These are phyloP conservation scores for Clavispora phyllophila DNA, from an alignment of 805 yeast species.

Conservation along the genomic window DNA sequence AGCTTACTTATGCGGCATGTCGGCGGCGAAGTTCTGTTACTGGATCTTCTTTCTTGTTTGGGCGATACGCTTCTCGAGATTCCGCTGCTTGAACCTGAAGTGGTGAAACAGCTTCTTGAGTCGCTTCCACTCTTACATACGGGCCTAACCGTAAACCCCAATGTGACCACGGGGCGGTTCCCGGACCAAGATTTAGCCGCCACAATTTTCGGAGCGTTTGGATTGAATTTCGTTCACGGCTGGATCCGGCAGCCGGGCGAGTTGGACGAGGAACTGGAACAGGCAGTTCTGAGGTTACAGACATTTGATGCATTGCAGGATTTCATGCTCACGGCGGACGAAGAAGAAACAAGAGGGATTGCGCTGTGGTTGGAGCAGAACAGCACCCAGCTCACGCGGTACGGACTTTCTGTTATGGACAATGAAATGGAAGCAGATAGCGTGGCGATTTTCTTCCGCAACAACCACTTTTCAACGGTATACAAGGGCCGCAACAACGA, in stretches of 20 bases:
- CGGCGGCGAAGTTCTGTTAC: constrained; percentile 15
- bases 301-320: constrained; percentile 56
- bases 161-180: constrained; percentile 51
- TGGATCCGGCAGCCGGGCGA: constrained; percentile 55
- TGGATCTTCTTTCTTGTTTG: constrained; percentile 43
- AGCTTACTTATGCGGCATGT: constrained; percentile 3
- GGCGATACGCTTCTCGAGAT: constrained; percentile 38
- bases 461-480: constrained; percentile 82
- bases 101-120: constrained; percentile 38
- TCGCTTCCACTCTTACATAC: constrained; percentile 59
- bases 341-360: constrained; percentile 5
- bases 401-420: constrained; percentile 53
- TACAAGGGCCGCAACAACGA: constrained; percentile 43
- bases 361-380: constrained; percentile 47
- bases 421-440: constrained; percentile 45
- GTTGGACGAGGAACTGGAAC: constrained; percentile 9
- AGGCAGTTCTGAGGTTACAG: constrained; percentile 18
- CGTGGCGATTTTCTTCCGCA: constrained; percentile 73
- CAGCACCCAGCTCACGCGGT: constrained; percentile 69
- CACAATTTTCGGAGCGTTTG: constrained; percentile 54
- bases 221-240: constrained; percentile 69
- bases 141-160: constrained; percentile 71
- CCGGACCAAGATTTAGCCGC: constrained; percentile 45
- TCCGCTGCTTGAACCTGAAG: constrained; percentile 6
- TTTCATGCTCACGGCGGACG: constrained; percentile 31